Evolutionary conservation across 495 filamentous ascomycete species (phyloP).

Genomic region (Cenococcum geophilum): DNA sequence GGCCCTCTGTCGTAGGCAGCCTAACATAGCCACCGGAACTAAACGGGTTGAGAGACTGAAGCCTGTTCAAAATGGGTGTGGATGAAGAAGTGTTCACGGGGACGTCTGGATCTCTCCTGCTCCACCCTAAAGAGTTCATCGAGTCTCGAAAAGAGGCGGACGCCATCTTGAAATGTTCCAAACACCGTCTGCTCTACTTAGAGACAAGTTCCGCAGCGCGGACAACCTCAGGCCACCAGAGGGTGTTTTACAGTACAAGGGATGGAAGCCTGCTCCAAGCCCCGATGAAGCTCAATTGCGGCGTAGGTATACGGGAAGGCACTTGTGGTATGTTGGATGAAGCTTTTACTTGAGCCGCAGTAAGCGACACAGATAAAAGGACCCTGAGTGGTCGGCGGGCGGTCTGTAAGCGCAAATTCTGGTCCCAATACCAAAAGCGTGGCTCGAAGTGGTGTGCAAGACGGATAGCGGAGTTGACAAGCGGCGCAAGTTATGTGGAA

Average conservation of each 20-base stretch:
- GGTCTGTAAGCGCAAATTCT: neutral
- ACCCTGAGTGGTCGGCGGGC: neutral
- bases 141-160: constrained; percentile 85
- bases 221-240: constrained; percentile 13
- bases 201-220: neutral
- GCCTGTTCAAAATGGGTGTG: constrained; percentile 67
- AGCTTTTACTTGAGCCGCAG: constrained; percentile 30
- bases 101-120: constrained; percentile 72
- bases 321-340: constrained; percentile 1
- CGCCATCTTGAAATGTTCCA: constrained; percentile 58
- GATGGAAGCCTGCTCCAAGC: constrained; percentile 15
- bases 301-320: neutral
- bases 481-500: constrained; percentile 4
- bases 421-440: constrained; percentile 12
- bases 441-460: constrained; percentile 24
- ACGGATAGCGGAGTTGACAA: constrained; percentile 11
- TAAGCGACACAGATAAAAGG: constrained; percentile 27
- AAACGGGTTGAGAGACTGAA: constrained; percentile 87
- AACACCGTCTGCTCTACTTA: neutral
- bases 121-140: constrained; percentile 93
- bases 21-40: constrained; percentile 81
- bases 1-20: constrained; percentile 76
- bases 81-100: constrained; percentile 69
- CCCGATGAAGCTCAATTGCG: neutral
- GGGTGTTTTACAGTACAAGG: constrained; percentile 3